Base-by-base conservation (phyloP, 495 filamentous ascomycete species). In the Neurospora tetraspora region DNA sequence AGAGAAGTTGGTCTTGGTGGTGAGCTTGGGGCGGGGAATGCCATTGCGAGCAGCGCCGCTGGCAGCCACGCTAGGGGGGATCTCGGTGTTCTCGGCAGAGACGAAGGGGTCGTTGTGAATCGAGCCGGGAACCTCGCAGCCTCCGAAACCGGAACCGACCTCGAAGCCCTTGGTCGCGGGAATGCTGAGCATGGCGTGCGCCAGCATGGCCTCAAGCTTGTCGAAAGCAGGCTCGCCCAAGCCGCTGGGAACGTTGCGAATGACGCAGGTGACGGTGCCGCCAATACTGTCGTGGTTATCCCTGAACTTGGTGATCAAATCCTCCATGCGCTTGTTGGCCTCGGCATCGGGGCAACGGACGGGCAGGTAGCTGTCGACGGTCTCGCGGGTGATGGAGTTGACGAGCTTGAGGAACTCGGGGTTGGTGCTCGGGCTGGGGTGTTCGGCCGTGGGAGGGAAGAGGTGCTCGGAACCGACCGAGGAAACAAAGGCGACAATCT, bases 111-210 rank as follows among this genome's bases (percentile, higher is more conserved):
- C 96, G 82, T 99, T 99, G 86, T 98, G 95, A 40, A 89, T 88
- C 5, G 94, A 97, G 18, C 96, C 96, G 2, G 94, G 93, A 8
- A 98, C 83, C 78, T 94, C 90, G 77, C 91, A 94, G 70, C 94
- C 94, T 59, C 89, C 90, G 81, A 98, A 98, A 23, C 96, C 96
- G 70, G 93, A 97, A 69, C 96, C 96, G 77, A 99, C 91, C 78
- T 98, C 95, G 82, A 99, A 98, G 70, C 92, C 94, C 82, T 99
- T 99, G 31, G 95, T 97, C 7, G 96, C 96, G 12, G 96, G 96
- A 80, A 99, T 96, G 81, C 91, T 94, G 75, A 99, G 90, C 96
- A 99, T 98, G 37, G 94, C 96, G 77, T 98, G 96, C 40, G 90
- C 96, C 37, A 99, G 89, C 82, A 90, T 91, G 27, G 96, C 96